A percentile compares a stretch with the other conserved stretches of the same genome.
phyloP scores from a whole-genome alignment of 768 basidiomycete genomes.

The Rubroboletus pulcherrimus region DNA sequence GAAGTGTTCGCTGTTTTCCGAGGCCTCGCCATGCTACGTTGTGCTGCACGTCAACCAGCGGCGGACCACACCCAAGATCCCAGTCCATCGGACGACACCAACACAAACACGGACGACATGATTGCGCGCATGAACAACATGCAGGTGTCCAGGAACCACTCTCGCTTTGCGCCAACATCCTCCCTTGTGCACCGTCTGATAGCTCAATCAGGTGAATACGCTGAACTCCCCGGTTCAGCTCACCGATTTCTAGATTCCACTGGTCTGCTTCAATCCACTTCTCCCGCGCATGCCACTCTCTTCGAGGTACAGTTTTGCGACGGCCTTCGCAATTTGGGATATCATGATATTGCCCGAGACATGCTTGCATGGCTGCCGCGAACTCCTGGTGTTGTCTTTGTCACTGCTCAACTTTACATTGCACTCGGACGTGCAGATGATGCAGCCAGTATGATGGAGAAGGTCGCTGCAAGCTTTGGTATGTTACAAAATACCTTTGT shows the following conservation, averaged over 20 bases:
- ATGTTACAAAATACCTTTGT: conserved; percentile 25
- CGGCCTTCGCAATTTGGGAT: conserved; percentile 58
- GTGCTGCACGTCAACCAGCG: conserved; percentile 57
- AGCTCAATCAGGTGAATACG: conserved; percentile 45
- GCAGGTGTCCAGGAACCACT: conserved; percentile 57
- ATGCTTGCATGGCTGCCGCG: conserved; percentile 75
- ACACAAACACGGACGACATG: conserved; percentile 57
- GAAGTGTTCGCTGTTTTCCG: conserved; percentile 79
- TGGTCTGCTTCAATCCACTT: conserved; percentile 63
- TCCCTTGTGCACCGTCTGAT: conserved; percentile 66
- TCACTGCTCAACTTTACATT: conserved; percentile 65
- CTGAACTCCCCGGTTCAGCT: conserved; percentile 53
- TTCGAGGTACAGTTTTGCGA: conserved; percentile 75
- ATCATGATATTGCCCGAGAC: conserved; percentile 56
- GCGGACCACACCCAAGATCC: conserved; percentile 32
- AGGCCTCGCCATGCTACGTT: conserved; percentile 70
- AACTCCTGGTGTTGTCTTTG: conserved; percentile 71
- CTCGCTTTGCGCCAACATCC: conserved; percentile 47
- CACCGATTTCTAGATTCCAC: conserved; percentile 68
- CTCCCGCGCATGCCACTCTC: conserved; percentile 62
- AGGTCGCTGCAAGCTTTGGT: conserved; percentile 75
- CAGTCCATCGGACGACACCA: conserved; percentile 29
- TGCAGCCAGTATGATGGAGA: conserved; percentile 68
- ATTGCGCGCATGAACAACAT: conserved; percentile 63
- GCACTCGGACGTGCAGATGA: conserved; percentile 67